Percentiles rank a stretch among this genome's conserved stretches.
phyloP scores from a whole-genome alignment of 331 rosid species.

The Malus hybrid region DNA sequence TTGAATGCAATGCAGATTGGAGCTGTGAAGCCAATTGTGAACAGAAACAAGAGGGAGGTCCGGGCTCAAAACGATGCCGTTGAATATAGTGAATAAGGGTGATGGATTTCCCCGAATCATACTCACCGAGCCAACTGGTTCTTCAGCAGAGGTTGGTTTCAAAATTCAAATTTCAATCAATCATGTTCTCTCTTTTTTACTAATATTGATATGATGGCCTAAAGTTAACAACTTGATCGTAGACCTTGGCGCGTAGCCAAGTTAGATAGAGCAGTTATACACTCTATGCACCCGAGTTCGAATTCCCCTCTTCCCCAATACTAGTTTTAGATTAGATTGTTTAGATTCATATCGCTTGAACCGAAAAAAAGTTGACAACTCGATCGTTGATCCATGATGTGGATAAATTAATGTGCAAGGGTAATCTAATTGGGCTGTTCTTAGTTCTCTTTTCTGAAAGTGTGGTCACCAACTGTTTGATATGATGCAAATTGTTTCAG shows the following conservation, averaged over 20 bases:
- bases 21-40: slow-evolving; percentile 43
- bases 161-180: background rate
- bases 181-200: background rate
- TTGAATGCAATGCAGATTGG: slow-evolving; percentile 9
- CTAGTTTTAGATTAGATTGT: too few species aligned
- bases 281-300: too few species aligned
- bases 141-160: slow-evolving; percentile 60
- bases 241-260: too few species aligned
- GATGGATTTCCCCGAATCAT: slow-evolving; percentile 46
- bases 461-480: background rate
- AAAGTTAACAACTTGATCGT: background rate
- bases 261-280: too few species aligned
- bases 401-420: background rate
- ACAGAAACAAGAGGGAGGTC: slow-evolving; percentile 17
- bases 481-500: slow-evolving; percentile 30
- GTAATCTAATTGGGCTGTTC: too few species aligned
- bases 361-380: too few species aligned
- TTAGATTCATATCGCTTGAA: too few species aligned
- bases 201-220: background rate
- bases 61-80: slow-evolving; percentile 40
- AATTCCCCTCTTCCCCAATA: too few species aligned
- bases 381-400: background rate
- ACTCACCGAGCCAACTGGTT: slow-evolving; percentile 58
- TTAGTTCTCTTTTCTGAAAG: background rate
- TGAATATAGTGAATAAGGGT: slow-evolving; percentile 34